Base-by-base conservation (phyloP, 2,329 filamentous ascomycete genomes). In the Simplicillium sp. region DNA sequence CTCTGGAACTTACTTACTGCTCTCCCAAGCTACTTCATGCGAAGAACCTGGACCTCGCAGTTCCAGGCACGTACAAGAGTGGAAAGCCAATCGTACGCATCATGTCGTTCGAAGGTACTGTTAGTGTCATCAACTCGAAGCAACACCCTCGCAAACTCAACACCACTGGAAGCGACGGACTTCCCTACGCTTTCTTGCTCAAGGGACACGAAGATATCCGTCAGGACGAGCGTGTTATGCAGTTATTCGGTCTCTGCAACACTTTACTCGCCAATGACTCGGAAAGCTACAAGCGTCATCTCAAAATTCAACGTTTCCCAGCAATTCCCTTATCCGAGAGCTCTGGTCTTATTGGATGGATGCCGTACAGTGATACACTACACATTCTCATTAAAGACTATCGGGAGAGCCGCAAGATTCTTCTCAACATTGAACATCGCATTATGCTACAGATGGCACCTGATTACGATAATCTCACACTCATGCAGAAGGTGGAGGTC, bases 391-490 rank as follows among this genome's bases (percentile, higher is more conserved):
- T 99, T 55, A 80, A 92, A 48, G 92, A 98, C 59, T 99, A 99
- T 58, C 85, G 92, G 46, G 94, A 98, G 61, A 94, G 85, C 50
- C 81, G 92, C 41, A 95, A 96, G 67, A 99, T 99, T 49, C 68
- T 99, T 32, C 82, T 98, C 50, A 99, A 98, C 57, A 99, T 99
- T 48, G 92, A 99, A 66, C 92, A 99, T 59, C 84, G 94, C 34
- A 98, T 98, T 60, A 99, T 99, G 92, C 71, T 99, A 42, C 94
- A 99, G 61, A 98, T 98, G 92, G 92, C 92, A 17, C 94, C 92
- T 0, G 92, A 99, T 59, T 98, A 97, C 56, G 92, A 98, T 58
- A 96, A 95, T 54, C 79, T 99, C 36, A 97, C 94, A 1, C 76
- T 99, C 29, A 97, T 99, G 92, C 94, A 99, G 59, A 99, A 98